Evolutionary conservation across 768 basidiomycete species (phyloP), one percentile per base, ranked within the genome.

Genomic region (Leccinum incarnatum): DNA sequence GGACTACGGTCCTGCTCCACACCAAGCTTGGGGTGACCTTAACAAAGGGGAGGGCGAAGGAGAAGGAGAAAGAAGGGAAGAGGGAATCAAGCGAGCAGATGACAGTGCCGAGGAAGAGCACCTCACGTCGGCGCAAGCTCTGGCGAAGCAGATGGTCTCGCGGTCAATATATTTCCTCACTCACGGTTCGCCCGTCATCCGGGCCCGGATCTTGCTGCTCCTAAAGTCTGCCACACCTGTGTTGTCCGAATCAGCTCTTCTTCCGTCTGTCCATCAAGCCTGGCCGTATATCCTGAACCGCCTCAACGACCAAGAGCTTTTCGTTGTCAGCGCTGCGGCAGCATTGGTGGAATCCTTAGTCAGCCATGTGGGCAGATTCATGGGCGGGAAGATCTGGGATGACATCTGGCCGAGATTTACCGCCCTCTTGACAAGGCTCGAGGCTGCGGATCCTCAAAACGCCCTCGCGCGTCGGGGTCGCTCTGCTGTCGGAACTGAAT

Each of bases 201-300:
- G 95, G 10, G 85, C 91, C 2, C 85, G 88, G 19, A 91, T 98
- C 49, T 79, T 98, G 52, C 75, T 79, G 2, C 79, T 99, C 14
- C 77, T 99, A 42, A 76, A 83, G 12, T 82, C 85, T 1, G 86
- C 95, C 2, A 83, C 91, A 4, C 83, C 89, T 0, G 85, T 95
- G 6, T 77, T 87, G 21, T 81, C 81, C 0, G 87, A 88, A 66
- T 83, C 86, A 12, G 84, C 88, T 15, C 81, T 98, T 17, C 81
- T 98, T 42, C 91, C 94, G 2, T 81, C 89, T 5, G 83, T 98
- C 36, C 91, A 98, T 72, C 81, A 83, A 21, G 89, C 91, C 2
- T 99, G 97, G 97, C 93, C 93, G n/a, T 92, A 88, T 71, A 84
- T 99, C 64, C 75, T 98, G 56, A 93, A 93, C 64, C 83, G 96